Base-by-base conservation (phyloP, 1,284 basidiomycete species). In the Vanrija pseudolonga region DNA sequence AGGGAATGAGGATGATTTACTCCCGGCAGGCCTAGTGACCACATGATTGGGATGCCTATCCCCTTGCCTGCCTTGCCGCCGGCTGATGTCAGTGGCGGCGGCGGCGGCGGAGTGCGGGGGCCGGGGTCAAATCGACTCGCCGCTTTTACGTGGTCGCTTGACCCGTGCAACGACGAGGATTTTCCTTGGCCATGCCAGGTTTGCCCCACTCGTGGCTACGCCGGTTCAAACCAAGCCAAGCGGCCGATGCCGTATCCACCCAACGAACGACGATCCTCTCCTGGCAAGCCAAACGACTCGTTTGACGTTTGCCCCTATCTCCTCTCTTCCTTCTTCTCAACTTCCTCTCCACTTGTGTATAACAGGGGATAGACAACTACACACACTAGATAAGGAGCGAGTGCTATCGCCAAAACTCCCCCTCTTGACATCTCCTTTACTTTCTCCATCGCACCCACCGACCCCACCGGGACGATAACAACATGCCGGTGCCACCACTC, bases 401-500 rank as follows among this genome's bases (percentile, higher is more conserved):
- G 7, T 8, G 26, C 6, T 2, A 26, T 11, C 7, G 7, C 3
- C 26, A n/a, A 18, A 18, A n/a, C 39, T 9, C 39, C 19, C 39
- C 39, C 18, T 18, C n/a, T 12, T 18, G n/a, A 18, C 39, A 9
- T n/a, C 7, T 6, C 39, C 17, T 6, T 18, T 14, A 15, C n/a
- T 15, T 14, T 26, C 24, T 9, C 24, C 24, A 26, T 26, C 32
- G 12, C 32, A 32, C 17, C 38, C 38, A 18, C 15, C 39, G 4
- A 40, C 19, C 19, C 38, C 39, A 18, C 19, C 39, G 39, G 8
- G 14, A 32, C n/a, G 32, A 32, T 32, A 32, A 15, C 32, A 32
- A 12, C 39, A 32, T 32, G 32, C 32, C 32, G 50, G 23, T 44
- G 14, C 45, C 49, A 47, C 50, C 49, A 20, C 32, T 47, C 32